Conservation (phyloP, 228 moss, liverwort and hornwort genomes). For the Sphagnum fallax region DNA sequence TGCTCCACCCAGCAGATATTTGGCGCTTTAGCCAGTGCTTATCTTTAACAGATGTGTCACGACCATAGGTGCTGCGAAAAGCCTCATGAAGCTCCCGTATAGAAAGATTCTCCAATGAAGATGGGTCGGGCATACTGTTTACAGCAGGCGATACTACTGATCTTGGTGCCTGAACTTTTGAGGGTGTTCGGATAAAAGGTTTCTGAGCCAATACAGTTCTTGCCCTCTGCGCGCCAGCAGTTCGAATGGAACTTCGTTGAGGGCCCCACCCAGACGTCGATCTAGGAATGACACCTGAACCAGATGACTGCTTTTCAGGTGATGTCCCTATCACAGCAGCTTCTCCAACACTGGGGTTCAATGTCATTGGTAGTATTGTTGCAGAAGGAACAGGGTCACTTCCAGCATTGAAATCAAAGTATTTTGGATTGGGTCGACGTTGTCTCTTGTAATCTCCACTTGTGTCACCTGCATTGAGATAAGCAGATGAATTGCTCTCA, state of each 20-base stretch:
- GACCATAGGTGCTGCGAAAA: conserved; percentile 68
- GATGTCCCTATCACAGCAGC: conserved; percentile 6
- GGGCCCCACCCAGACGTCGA: conserved; percentile 42
- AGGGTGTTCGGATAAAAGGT: conserved; percentile 38
- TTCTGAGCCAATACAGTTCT: conserved; percentile 78
- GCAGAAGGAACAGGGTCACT: conserved; percentile 28
- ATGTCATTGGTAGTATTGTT: conserved; percentile 20
- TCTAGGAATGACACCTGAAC: conserved; percentile 20
- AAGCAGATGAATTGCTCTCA: conserved; percentile 25
- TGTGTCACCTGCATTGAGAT: conserved; percentile 38
- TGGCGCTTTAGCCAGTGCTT: conserved; percentile 99
- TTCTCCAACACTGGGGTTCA: conserved; percentile 57
- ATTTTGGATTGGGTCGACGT: conserved; percentile 92
- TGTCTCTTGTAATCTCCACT: conserved; percentile 72
- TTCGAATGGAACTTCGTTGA: conserved; percentile 53
- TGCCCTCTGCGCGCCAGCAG: conserved; percentile 76
- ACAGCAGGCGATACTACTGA: conserved; percentile 10
- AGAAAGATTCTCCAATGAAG: conserved; percentile 77
- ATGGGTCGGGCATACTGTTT: conserved; percentile 20
- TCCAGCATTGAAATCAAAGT: conserved; percentile 74
- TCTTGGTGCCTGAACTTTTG: conserved; percentile 20
- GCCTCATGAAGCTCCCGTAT: conserved; percentile 97
- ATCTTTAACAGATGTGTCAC: conserved; percentile 95
- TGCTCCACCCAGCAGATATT: conserved; percentile 68
- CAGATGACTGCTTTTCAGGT: conserved; percentile 22